phyloP scores from a whole-genome alignment of 139 green algal species.

The Haematococcus sp. region DNA sequence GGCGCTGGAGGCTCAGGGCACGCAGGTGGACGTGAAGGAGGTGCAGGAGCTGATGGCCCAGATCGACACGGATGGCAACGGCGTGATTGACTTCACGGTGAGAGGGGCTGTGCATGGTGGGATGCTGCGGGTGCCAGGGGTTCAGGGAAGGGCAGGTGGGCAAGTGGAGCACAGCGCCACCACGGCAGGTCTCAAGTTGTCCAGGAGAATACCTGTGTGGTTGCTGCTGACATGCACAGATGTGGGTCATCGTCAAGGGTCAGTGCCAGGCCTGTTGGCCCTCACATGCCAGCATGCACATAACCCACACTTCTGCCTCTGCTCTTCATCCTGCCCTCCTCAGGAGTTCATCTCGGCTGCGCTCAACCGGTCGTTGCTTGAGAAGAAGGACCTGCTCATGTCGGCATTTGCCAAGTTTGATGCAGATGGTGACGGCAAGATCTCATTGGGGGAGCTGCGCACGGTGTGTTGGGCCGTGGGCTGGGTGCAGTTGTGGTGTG shows the following conservation, averaged over 20 bases:
- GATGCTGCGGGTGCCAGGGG: too few species aligned
- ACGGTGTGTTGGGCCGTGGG: neutral
- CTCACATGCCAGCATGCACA: too few species aligned
- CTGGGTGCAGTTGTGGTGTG: neutral
- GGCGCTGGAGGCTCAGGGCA: constrained; percentile 3
- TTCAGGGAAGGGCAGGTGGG: too few species aligned
- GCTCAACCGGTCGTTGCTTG: constrained; percentile 16
- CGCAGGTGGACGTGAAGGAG: constrained; percentile 7
- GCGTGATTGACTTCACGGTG: neutral
- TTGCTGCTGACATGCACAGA: too few species aligned
- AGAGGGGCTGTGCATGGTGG: neutral
- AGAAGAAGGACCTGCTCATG: constrained; percentile 14
- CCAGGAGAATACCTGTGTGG: too few species aligned
- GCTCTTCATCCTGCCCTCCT: too few species aligned
- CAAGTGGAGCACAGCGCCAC: too few species aligned
- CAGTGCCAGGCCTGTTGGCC: too few species aligned
- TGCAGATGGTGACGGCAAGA: constrained; percentile 4
- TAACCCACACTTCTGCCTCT: too few species aligned
- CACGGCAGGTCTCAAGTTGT: too few species aligned
- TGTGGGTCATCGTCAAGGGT: too few species aligned
- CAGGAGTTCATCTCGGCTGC: constrained; percentile 16
- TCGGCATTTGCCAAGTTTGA: constrained; percentile 12
- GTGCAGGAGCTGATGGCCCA: neutral
- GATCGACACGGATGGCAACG: neutral
- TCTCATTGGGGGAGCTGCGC: constrained; percentile 7